These are phyloP conservation scores for Paecilomyces sp. DNA, from an alignment of 2,329 filamentous ascomycete species.

Conservation along the genomic window DNA sequence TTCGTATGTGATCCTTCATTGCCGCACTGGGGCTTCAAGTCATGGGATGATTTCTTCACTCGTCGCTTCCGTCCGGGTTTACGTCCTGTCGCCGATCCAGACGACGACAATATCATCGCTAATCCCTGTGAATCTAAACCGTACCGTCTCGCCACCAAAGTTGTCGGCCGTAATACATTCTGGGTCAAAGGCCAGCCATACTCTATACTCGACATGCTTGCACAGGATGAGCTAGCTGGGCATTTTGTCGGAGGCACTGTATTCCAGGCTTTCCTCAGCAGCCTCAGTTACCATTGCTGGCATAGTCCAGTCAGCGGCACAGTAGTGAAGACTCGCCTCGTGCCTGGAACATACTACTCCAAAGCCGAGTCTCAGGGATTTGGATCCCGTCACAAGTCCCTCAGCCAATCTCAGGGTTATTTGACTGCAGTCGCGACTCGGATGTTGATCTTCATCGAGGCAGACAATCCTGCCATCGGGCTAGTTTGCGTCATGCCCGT, in stretches of 20 bases:
- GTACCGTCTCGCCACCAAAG: too few relatives aligned
- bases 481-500: too few relatives aligned
- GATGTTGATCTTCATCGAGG: too few relatives aligned
- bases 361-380: slow-evolving; percentile 50
- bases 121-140: slow-evolving; percentile 37
- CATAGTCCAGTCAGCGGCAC: slow-evolving; percentile 60
- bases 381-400: slow-evolving; percentile 6
- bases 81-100: slow-evolving; percentile 54
- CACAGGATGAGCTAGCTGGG: not conserved
- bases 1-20: slow-evolving; percentile 22
- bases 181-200: too few relatives aligned
- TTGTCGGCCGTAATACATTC: too few relatives aligned
- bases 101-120: slow-evolving; percentile 43
- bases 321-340: slow-evolving; percentile 50
- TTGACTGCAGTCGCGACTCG: too few relatives aligned
- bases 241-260: slow-evolving; percentile 58
- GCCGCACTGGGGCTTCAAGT: slow-evolving; percentile 47
- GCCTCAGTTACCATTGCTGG: slow-evolving; percentile 66
- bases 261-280: slow-evolving; percentile 64
- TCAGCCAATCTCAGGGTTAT: too few relatives aligned
- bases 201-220: too few relatives aligned
- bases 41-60: slow-evolving; percentile 67
- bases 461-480: too few relatives aligned
- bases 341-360: slow-evolving; percentile 62
- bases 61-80: slow-evolving; percentile 47